These are phyloP conservation scores for Citrus sp. DNA, from an alignment of 345 rosid genomes.

Conservation along the genomic window DNA sequence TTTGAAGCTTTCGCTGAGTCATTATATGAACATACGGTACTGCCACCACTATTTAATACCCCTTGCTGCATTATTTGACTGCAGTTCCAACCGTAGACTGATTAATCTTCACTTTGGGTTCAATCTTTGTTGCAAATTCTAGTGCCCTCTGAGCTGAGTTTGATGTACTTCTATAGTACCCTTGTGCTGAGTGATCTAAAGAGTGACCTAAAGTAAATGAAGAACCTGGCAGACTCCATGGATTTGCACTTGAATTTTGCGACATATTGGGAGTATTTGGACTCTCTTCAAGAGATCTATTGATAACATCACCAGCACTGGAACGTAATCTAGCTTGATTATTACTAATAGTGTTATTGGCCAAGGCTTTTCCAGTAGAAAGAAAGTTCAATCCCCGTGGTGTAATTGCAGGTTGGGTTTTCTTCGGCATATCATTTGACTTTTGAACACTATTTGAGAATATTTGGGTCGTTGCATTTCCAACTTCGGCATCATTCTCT, in stretches of 20 bases:
- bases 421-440: slow-evolving; percentile 16
- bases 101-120: slow-evolving; percentile 38
- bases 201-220: slow-evolving; percentile 25
- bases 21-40: not conserved
- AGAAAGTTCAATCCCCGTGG: not conserved
- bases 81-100: slow-evolving; percentile 13
- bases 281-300: slow-evolving; percentile 23
- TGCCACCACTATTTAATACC: not conserved
- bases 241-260: slow-evolving; percentile 18
- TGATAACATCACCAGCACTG: slow-evolving; percentile 7
- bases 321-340: slow-evolving; percentile 14
- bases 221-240: slow-evolving; percentile 20
- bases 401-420: slow-evolving; percentile 12
- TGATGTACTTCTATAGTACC: slow-evolving; percentile 25
- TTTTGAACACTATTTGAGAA: slow-evolving; percentile 5
- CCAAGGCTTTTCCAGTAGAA: slow-evolving; percentile 8
- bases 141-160: slow-evolving; percentile 46
- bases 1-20: slow-evolving; percentile 36
- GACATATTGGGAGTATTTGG: slow-evolving; percentile 9
- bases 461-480: slow-evolving; percentile 17
- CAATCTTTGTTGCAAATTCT: slow-evolving; percentile 58
- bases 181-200: slow-evolving; percentile 21
- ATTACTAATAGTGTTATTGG: slow-evolving; percentile 5
- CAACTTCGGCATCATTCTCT: not conserved
- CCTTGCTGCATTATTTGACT: slow-evolving; percentile 15